Base-by-base conservation (phyloP, 352 stramenopile species). In the Phytopythium delawarense region DNA sequence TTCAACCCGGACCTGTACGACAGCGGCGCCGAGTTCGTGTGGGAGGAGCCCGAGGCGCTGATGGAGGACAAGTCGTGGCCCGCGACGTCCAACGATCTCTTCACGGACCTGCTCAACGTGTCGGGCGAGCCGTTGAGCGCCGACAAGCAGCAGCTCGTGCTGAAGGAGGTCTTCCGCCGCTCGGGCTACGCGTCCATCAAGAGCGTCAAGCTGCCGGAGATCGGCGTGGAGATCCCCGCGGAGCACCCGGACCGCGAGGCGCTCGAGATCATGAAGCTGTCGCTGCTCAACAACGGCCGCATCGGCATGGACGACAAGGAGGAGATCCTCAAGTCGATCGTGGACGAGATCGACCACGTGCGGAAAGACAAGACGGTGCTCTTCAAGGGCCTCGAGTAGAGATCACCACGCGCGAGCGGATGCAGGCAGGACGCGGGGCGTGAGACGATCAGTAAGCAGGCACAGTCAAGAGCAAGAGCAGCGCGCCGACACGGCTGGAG, bases 51-150 rank as follows among this genome's bases (percentile, higher is more conserved):
- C 5, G 83, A 87, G 56, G 69, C 88, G 44, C 76, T 96, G 72
- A 96, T 96, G 87, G 83, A 84, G 39, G 87, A 96, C 73, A 96
- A 96, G 72, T 92, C 81, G 66, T 96, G 87, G 87, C 87, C 87
- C 1, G 64, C 77, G 48, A 96, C 87, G 18, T 84, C 84, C 2
- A 78, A 84, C 16, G 83, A 96, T 49, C 65, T 94, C 59, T 96
- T 92, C 62, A 65, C 70, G 55, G 87, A 96, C 67, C 68, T 96
- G 67, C 70, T 93, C 63, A 93, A 96, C 70, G 78, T 96, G 40
- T 75, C 81, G 52, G 71, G 57, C 56, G 74, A 84, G 58, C 69
- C 72, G 39, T 73, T 75, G 9, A 76, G 64, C 16, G 78, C 72
- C 25, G 75, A 94, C 57, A 92, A 89, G 67, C 57, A 89, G 59